Percentiles rank a stretch among this genome's conserved stretches.
These are phyloP conservation scores for Jaenimonas drosophilae DNA, from an alignment of 208 protist species.

Conservation along the genomic window DNA sequence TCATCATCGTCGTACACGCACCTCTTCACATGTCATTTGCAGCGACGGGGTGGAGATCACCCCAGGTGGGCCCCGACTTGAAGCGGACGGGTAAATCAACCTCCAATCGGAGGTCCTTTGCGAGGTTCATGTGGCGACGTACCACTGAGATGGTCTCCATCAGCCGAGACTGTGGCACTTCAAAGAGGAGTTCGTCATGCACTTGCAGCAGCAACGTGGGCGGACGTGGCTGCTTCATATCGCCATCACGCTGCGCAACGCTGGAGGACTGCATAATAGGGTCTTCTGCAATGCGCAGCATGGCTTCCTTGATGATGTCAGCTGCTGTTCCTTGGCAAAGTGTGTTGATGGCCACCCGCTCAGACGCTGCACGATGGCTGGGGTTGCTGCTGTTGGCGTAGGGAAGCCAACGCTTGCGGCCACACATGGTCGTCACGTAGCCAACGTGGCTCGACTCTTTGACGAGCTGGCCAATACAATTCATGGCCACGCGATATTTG, in stretches of 20 bases:
- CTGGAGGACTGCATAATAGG: neutral
- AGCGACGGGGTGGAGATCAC: neutral
- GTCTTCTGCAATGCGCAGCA: slow-evolving; percentile 11
- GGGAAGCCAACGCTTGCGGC: slow-evolving; percentile 12
- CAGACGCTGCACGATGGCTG: neutral
- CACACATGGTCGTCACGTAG: slow-evolving; percentile 16
- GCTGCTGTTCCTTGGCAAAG: slow-evolving; percentile 19
- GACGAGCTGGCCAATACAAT: neutral
- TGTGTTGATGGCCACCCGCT: slow-evolving; percentile 19
- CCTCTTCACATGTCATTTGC: slow-evolving; percentile 16
- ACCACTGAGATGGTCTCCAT: neutral
- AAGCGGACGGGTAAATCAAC: neutral
- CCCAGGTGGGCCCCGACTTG: neutral
- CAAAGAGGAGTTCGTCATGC: slow-evolving; percentile 33
- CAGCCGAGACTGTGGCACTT: slow-evolving; percentile 6
- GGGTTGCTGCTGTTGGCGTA: neutral
- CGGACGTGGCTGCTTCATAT: neutral
- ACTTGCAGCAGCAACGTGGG: slow-evolving; percentile 18
- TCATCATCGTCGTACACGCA: slow-evolving; percentile 62
- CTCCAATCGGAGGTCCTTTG: neutral
- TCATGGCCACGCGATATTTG: neutral
- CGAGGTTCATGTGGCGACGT: slow-evolving; percentile 1
- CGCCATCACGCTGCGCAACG: neutral
- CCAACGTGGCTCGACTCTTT: slow-evolving; percentile 1
- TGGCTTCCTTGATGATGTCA: slow-evolving; percentile 24